Conservation (phyloP, 1,284 basidiomycete species). For the Chondrostereum purpureum region DNA sequence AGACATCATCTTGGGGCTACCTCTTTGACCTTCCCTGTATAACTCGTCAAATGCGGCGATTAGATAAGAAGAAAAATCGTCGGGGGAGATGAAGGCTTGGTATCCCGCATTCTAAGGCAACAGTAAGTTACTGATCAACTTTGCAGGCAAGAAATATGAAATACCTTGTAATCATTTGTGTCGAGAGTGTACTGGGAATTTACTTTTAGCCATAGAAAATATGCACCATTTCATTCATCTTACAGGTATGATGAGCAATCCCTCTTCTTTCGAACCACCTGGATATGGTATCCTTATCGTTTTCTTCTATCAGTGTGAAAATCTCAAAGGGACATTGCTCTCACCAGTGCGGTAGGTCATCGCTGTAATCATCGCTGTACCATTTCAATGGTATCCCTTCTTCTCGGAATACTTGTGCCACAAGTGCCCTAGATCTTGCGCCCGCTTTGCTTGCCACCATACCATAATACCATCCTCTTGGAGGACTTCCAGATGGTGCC, state of each 20-base stretch:
- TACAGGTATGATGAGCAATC: slow-evolving; percentile 10
- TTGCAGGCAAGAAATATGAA: background rate
- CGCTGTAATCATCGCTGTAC: slow-evolving; percentile 13
- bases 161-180: slow-evolving; percentile 11
- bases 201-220: background rate
- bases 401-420: slow-evolving; percentile 9
- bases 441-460: slow-evolving; percentile 9
- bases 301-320: background rate
- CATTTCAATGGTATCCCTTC: slow-evolving; percentile 9
- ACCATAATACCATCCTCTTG: slow-evolving; percentile 13
- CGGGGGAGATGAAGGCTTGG: slow-evolving; percentile 10
- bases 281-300: slow-evolving; percentile 9
- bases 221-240: background rate
- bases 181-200: slow-evolving; percentile 6
- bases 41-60: slow-evolving; percentile 12
- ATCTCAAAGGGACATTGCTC: background rate
- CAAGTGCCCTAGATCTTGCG: slow-evolving; percentile 6
- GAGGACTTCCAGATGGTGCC: slow-evolving; percentile 7
- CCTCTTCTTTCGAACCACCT: slow-evolving; percentile 10
- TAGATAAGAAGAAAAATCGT: slow-evolving; percentile 10
- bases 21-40: slow-evolving; percentile 9
- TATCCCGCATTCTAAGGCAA: slow-evolving; percentile 8
- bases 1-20: slow-evolving; percentile 13
- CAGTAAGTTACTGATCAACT: no score
- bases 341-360: slow-evolving; percentile 11